Evolutionary conservation across 2,329 filamentous ascomycete genomes (phyloP).

Genomic region (Apiospora arundinis): DNA sequence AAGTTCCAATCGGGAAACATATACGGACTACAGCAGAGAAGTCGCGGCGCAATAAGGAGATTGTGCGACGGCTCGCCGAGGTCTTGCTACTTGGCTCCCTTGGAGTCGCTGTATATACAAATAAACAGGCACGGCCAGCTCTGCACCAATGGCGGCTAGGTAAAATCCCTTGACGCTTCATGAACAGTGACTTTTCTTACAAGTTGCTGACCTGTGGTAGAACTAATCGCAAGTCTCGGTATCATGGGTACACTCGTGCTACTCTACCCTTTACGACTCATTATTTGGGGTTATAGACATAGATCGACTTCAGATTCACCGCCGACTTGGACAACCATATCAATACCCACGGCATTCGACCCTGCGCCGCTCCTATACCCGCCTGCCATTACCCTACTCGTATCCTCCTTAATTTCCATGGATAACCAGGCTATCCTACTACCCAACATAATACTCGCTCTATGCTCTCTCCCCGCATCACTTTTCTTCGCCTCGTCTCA

Average conservation of each 20-base stretch:
- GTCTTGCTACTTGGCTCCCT: slow-evolving; percentile 57
- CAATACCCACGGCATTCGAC: slow-evolving; percentile 80
- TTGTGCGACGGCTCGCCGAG: slow-evolving; percentile 60
- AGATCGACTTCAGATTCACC: slow-evolving; percentile 41
- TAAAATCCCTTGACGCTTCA: slow-evolving; percentile 36
- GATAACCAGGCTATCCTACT: slow-evolving; percentile 68
- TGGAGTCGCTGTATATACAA: slow-evolving; percentile 54
- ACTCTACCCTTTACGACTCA: slow-evolving; percentile 67
- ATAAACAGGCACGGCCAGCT: slow-evolving; percentile 53
- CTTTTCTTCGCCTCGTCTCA: slow-evolving; percentile 71
- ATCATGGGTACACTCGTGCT: slow-evolving; percentile 47
- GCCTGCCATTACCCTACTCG: slow-evolving; percentile 74
- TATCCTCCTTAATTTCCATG: slow-evolving; percentile 75
- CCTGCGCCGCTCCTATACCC: slow-evolving; percentile 92
- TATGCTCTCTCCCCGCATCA: slow-evolving; percentile 76
- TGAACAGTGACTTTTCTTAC: background rate
- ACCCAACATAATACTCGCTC: slow-evolving; percentile 80
- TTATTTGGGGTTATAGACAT: slow-evolving; percentile 53
- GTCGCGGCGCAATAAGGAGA: slow-evolving; percentile 54
- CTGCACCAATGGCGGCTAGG: slow-evolving; percentile 56
- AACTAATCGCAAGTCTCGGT: slow-evolving; percentile 47
- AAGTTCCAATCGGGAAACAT: slow-evolving; percentile 32
- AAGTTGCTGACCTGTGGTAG: slow-evolving; percentile 37
- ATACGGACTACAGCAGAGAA: slow-evolving; percentile 41
- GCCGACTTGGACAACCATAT: slow-evolving; percentile 46